Evolutionary conservation across 768 basidiomycete species (phyloP).

Genomic region (Plicaturopsis crispa): DNA sequence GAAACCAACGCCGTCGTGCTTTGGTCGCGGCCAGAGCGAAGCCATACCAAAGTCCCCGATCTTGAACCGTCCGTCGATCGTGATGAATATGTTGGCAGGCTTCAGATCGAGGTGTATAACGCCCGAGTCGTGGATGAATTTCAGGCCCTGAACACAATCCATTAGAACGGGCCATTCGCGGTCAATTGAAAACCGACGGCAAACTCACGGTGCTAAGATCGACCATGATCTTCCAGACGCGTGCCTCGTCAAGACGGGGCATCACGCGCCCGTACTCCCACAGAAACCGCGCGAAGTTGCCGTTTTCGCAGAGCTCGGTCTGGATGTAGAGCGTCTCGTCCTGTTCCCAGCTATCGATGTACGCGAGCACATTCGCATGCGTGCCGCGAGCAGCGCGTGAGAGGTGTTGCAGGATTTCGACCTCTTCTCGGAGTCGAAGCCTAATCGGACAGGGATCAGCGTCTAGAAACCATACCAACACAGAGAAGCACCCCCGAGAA

Average conservation of each 20-base stretch:
- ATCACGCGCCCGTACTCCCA: constrained; percentile 84
- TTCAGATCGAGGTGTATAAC: constrained; percentile 96
- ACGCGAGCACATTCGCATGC: constrained; percentile 81
- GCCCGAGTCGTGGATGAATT: constrained; percentile 82
- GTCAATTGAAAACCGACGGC: constrained; percentile 9
- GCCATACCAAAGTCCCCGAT: constrained; percentile 99
- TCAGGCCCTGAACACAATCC: constrained; percentile 50
- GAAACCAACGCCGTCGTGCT: constrained; percentile 37
- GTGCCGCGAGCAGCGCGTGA: constrained; percentile 29
- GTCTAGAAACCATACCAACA: constrained; percentile 22
- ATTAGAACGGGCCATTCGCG: neutral
- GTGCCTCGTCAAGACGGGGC: constrained; percentile 81
- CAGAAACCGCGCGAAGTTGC: constrained; percentile 86
- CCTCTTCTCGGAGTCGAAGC: constrained; percentile 87
- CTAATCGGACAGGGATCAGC: constrained; percentile 29
- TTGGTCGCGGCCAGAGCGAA: constrained; percentile 76
- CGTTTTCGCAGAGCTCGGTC: constrained; percentile 90
- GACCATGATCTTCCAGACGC: constrained; percentile 93
- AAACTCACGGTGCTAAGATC: constrained; percentile 87
- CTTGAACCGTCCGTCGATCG: constrained; percentile 79
- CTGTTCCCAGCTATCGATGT: constrained; percentile 96
- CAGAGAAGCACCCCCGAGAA: constrained; percentile 4
- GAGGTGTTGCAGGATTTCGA: constrained; percentile 82
- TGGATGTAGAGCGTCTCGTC: constrained; percentile 82
- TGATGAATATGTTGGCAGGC: constrained; percentile 94